Conservation (phyloP, 2,329 filamentous ascomycete genomes). For the Arthrobotrys megalospora region DNA sequence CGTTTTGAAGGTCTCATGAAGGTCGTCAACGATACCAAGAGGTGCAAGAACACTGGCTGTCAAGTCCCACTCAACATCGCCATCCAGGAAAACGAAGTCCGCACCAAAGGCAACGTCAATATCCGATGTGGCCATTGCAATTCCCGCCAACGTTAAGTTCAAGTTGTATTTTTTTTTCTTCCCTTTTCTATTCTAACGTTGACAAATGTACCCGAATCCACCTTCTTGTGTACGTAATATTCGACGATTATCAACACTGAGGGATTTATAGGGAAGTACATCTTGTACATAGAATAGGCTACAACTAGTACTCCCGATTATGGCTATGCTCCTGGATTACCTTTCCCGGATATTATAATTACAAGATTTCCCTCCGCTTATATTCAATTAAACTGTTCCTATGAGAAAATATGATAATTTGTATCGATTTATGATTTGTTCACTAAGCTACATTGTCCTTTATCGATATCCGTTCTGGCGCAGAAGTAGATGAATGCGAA, state of each 20-base stretch:
- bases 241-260: not conserved
- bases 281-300: not conserved
- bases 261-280: not conserved
- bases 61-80: constrained; percentile 21
- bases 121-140: constrained; percentile 46
- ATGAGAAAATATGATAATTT: too few relatives aligned
- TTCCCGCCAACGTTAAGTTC: constrained; percentile 31
- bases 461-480: too few relatives aligned
- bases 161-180: not conserved
- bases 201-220: not conserved
- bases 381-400: too few relatives aligned
- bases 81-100: constrained; percentile 40
- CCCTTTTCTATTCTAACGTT: not conserved
- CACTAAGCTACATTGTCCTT: too few relatives aligned
- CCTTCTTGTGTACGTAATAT: not conserved
- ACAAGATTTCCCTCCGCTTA: too few relatives aligned
- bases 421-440: too few relatives aligned
- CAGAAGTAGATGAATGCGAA: too few relatives aligned
- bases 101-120: constrained; percentile 21
- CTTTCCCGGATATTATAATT: too few relatives aligned
- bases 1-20: constrained; percentile 42
- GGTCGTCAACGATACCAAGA: constrained; percentile 39
- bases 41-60: constrained; percentile 41
- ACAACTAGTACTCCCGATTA: too few relatives aligned
- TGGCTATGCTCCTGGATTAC: too few relatives aligned